Conservation (phyloP, 352 stramenopile genomes). For the Hyaloperonospora brassicae region DNA sequence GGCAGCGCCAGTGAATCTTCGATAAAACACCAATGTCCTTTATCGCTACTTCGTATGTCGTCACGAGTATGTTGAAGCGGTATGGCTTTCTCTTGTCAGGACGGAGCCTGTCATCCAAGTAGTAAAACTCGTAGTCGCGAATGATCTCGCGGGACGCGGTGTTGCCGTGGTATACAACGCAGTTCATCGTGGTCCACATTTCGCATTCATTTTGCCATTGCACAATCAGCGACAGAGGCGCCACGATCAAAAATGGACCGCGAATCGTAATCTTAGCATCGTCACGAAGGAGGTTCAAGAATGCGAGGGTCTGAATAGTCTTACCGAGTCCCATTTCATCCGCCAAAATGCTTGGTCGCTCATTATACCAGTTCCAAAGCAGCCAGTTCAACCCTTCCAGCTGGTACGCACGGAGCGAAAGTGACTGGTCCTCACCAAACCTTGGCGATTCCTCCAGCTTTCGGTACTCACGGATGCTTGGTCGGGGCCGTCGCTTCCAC, state of each 20-base stretch:
- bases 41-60: conserved; percentile 87
- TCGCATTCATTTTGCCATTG: conserved; percentile 99
- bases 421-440: conserved; percentile 68
- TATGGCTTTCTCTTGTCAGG: conserved; percentile 79
- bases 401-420: conserved; percentile 76
- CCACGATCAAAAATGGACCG: conserved; percentile 97
- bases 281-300: conserved; percentile 90
- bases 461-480: conserved; percentile 74
- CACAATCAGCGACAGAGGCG: conserved; percentile 95
- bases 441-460: conserved; percentile 72
- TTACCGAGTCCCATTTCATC: conserved; percentile 92
- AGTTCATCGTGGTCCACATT: conserved; percentile 98
- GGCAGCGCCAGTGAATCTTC: conserved; percentile 90
- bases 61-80: conserved; percentile 87
- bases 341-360: conserved; percentile 78
- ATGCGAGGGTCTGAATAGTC: conserved; percentile 89
- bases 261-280: conserved; percentile 86
- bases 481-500: conserved; percentile 52
- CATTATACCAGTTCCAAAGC: conserved; percentile 88
- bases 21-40: conserved; percentile 89
- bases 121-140: conserved; percentile 94
- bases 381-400: conserved; percentile 87
- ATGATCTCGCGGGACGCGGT: conserved; percentile 89
- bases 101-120: conserved; percentile 51
- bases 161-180: conserved; percentile 97